Percentiles rank a stretch among this genome's conserved stretches.
These are phyloP conservation scores for Atalantia buxifolia DNA, from an alignment of 345 rosid genomes.

Conservation along the genomic window DNA sequence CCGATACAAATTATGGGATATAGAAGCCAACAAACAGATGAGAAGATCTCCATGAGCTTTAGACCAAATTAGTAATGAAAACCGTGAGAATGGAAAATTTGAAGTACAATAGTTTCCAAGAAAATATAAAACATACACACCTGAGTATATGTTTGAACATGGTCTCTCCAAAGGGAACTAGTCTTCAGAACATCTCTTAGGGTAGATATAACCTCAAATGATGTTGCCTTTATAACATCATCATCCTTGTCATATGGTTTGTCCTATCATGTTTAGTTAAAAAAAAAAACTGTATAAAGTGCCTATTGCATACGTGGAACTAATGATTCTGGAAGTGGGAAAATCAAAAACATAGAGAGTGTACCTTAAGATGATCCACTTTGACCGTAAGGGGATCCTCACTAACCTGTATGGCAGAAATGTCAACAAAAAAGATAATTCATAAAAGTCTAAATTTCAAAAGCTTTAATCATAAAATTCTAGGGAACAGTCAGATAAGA, in stretches of 20 bases:
- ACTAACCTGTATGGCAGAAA: constrained; percentile 47
- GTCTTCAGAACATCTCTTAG: constrained; percentile 85
- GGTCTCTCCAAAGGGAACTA: constrained; percentile 95
- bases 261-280: constrained; percentile 45
- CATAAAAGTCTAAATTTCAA: not conserved
- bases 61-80: not conserved
- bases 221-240: constrained; percentile 90
- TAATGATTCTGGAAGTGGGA: not conserved
- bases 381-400: constrained; percentile 95
- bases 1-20: not conserved
- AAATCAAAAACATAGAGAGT: not conserved
- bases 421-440: not conserved
- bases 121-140: constrained; percentile 32
- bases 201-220: constrained; percentile 95
- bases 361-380: constrained; percentile 94
- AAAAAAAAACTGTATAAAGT: not conserved
- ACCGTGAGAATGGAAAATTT: not conserved
- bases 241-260: constrained; percentile 87
- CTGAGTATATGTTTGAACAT: constrained; percentile 89
- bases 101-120: not conserved
- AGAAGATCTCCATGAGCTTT: not conserved
- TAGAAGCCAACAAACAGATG: not conserved
- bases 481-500: not conserved
- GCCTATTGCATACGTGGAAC: not conserved
- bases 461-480: not conserved